Evolutionary conservation across 345 rosid species (phyloP).

Genomic region (Gossypium rotundifolium): DNA sequence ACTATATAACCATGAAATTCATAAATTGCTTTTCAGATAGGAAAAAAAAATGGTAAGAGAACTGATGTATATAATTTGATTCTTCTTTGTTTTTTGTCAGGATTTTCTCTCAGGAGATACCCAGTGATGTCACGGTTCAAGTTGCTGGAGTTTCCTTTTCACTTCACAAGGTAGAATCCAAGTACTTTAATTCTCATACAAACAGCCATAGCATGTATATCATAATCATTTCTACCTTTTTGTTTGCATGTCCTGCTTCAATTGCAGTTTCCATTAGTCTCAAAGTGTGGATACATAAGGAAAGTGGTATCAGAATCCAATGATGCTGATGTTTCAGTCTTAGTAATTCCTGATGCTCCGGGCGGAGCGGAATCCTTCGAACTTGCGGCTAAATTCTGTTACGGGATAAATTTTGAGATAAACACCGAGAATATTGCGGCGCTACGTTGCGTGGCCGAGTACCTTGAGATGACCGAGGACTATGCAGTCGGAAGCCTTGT

Average conservation of each 20-base stretch:
- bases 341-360: constrained; percentile 51
- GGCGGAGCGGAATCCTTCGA: constrained; percentile 82
- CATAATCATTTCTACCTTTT: neutral
- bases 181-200: neutral
- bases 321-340: constrained; percentile 49
- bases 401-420: constrained; percentile 87
- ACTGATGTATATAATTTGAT: neutral
- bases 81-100: constrained; percentile 30
- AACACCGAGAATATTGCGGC: constrained; percentile 65
- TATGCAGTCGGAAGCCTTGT: constrained; percentile 64
- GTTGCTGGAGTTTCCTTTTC: constrained; percentile 72
- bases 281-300: constrained; percentile 71
- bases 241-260: neutral
- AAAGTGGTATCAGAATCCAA: constrained; percentile 56
- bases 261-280: constrained; percentile 75
- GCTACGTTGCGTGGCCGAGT: constrained; percentile 80
- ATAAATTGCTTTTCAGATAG: neutral
- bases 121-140: constrained; percentile 78
- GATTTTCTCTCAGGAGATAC: constrained; percentile 92
- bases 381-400: constrained; percentile 84
- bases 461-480: constrained; percentile 86
- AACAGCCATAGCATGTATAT: neutral
- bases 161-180: constrained; percentile 61
- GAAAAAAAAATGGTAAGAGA: neutral
- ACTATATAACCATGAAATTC: neutral